Evolutionary conservation across 2,329 filamentous ascomycete species (phyloP).

Genomic region (Grosmannia huntii): DNA sequence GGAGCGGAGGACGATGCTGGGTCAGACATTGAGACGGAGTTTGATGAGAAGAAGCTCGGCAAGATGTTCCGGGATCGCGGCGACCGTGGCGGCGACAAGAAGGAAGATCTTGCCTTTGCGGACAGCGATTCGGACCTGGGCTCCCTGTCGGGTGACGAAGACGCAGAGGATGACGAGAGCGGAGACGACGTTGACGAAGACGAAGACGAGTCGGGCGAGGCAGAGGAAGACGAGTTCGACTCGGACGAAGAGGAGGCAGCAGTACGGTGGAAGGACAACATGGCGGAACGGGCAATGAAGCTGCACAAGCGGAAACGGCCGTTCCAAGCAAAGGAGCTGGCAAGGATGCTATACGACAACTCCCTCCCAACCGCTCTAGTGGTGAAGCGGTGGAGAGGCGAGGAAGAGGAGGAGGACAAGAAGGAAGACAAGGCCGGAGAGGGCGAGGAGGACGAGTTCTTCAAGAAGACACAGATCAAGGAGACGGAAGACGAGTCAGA

Average conservation of each 20-base stretch:
- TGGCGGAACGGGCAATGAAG: slow-evolving; percentile 60
- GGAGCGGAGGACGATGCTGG: slow-evolving; percentile 27
- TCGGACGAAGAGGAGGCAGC: slow-evolving; percentile 58
- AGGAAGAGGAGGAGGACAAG: slow-evolving; percentile 37
- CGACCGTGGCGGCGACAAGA: slow-evolving; percentile 39
- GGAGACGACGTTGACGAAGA: slow-evolving; percentile 36
- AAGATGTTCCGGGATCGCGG: slow-evolving; percentile 43
- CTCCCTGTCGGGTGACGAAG: slow-evolving; percentile 56
- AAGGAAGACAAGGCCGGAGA: slow-evolving; percentile 40
- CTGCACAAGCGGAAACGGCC: slow-evolving; percentile 57
- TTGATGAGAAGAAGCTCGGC: slow-evolving; percentile 46
- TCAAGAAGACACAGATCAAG: slow-evolving; percentile 49
- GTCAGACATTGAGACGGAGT: slow-evolving; percentile 37
- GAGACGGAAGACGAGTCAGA: slow-evolving; percentile 60
- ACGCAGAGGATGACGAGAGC: slow-evolving; percentile 34
- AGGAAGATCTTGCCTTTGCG: slow-evolving; percentile 75
- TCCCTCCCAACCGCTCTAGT: slow-evolving; percentile 64
- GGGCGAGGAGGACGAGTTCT: slow-evolving; percentile 45
- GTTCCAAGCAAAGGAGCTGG: slow-evolving; percentile 71
- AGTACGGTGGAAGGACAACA: slow-evolving; percentile 77
- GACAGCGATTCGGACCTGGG: slow-evolving; percentile 96
- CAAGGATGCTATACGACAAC: slow-evolving; percentile 79
- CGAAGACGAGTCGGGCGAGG: slow-evolving; percentile 33
- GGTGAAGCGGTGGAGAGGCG: slow-evolving; percentile 66
- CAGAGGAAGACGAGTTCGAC: slow-evolving; percentile 38